Evolutionary conservation across 495 filamentous ascomycete genomes (phyloP).

Genomic region (Parathielavia appendiculata): DNA sequence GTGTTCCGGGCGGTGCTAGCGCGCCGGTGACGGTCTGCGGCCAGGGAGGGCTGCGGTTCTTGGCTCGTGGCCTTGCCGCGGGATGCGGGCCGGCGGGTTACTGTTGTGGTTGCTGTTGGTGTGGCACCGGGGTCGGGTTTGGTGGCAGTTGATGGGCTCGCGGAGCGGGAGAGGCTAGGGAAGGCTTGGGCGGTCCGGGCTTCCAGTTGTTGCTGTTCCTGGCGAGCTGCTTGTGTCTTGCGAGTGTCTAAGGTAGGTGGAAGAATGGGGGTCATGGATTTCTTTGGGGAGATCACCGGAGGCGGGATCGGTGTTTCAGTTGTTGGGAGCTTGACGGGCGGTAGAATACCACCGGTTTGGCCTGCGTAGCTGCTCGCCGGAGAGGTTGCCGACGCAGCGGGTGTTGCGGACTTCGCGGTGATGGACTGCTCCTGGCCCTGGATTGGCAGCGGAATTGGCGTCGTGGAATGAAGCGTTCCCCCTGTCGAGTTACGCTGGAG

Average conservation of each 20-base stretch:
- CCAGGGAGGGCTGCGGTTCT: conserved; percentile 43
- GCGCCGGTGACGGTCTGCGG: conserved; percentile 49
- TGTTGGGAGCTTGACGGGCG: conserved; percentile 28
- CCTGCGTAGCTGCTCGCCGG: conserved; percentile 27
- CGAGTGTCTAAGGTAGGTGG: conserved; percentile 44
- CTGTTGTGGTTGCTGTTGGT: conserved; percentile 20
- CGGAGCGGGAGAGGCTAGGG: conserved; percentile 31
- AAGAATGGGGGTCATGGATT: conserved; percentile 50
- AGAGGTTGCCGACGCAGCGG: conserved; percentile 28
- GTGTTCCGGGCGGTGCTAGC: conserved; percentile 55
- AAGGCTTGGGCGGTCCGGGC: conserved; percentile 21
- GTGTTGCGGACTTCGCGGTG: conserved; percentile 26
- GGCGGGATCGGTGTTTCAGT: conserved; percentile 32
- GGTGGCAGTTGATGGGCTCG: conserved; percentile 30
- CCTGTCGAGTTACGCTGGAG: conserved; percentile 19
- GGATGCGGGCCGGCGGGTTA: conserved; percentile 41
- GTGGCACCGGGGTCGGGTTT: conserved; percentile 30
- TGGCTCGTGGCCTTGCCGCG: conserved; percentile 47
- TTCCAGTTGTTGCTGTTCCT: conserved; percentile 27
- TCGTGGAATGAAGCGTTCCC: conserved; percentile 32
- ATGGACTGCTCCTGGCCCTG: conserved; percentile 30
- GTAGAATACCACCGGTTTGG: conserved; percentile 10
- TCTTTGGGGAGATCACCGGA: conserved; percentile 39
- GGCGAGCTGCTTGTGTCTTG: conserved; percentile 27
- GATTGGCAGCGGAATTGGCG: conserved; percentile 34